Conservation (phyloP, 2,329 filamentous ascomycete genomes). For the Paecilomyces formosus region DNA sequence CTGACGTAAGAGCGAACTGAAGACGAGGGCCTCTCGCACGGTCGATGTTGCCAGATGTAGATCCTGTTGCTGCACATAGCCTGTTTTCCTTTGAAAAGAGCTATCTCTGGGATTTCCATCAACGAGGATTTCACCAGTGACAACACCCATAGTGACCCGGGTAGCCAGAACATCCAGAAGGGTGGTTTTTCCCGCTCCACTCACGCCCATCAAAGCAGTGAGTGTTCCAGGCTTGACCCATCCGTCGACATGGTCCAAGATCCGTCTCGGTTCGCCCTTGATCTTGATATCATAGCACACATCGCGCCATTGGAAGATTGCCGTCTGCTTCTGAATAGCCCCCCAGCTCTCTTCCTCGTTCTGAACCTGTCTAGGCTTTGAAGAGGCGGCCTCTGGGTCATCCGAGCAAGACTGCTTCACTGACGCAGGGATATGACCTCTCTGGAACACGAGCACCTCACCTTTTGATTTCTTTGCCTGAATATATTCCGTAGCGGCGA, state of each 20-base stretch:
- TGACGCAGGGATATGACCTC: conserved; percentile 52
- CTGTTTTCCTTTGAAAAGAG: conserved; percentile 86
- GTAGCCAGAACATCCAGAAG: conserved; percentile 79
- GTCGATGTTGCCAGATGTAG: conserved; percentile 77
- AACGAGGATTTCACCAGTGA: conserved; percentile 79
- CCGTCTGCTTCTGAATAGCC: conserved; percentile 57
- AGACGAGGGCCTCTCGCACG: conserved; percentile 79
- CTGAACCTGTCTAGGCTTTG: conserved; percentile 22
- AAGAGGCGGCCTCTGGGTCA: conserved; percentile 22
- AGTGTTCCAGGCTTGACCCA: conserved; percentile 91
- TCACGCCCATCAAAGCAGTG: conserved; percentile 84
- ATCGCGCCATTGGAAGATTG: conserved; percentile 79
- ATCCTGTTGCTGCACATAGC: conserved; percentile 90
- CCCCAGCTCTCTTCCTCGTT: conserved; percentile 17
- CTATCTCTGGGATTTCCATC: conserved; percentile 66
- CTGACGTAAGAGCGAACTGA: conserved; percentile 79
- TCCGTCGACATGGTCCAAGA: conserved; percentile 79
- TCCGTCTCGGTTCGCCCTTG: conserved; percentile 65
- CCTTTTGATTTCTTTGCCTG: conserved; percentile 66
- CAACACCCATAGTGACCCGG: conserved; percentile 80
- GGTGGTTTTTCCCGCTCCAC: conserved; percentile 90
- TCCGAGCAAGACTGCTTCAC: conserved; percentile 12
- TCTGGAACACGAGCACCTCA: conserved; percentile 67
- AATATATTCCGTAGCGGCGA: conserved; percentile 56
- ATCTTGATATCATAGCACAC: conserved; percentile 79